These are phyloP conservation scores for Mucor sp. DNA, from an alignment of 371 early-diverging fungal genomes.

Conservation along the genomic window DNA sequence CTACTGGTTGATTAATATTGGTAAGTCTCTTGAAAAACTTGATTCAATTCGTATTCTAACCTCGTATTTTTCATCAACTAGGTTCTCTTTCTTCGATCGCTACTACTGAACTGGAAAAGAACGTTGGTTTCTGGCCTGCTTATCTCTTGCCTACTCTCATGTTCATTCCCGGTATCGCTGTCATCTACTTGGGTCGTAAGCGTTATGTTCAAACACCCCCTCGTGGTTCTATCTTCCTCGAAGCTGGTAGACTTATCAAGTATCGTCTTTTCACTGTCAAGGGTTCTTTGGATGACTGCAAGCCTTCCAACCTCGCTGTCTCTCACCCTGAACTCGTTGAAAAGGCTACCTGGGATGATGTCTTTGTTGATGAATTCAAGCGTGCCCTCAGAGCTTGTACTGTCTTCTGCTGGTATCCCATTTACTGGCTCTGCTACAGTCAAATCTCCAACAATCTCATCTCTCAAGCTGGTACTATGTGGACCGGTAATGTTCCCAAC, in stretches of 20 bases:
- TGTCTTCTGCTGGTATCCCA: constrained; percentile 72
- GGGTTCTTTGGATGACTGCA: constrained; percentile 40
- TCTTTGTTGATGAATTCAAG: constrained; percentile 73
- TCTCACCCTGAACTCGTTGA: constrained; percentile 36
- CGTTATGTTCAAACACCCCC: constrained; percentile 65
- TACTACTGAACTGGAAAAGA: constrained; percentile 57
- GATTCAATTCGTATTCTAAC: neutral
- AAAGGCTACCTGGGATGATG: constrained; percentile 64
- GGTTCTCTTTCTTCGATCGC: constrained; percentile 67
- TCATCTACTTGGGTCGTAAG: constrained; percentile 63
- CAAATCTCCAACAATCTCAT: constrained; percentile 80
- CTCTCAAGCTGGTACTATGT: constrained; percentile 74
- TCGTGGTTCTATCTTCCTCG: constrained; percentile 57
- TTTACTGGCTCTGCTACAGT: constrained; percentile 80
- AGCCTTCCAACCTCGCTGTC: constrained; percentile 37
- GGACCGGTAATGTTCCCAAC: constrained; percentile 62
- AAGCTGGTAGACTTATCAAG: constrained; percentile 33
- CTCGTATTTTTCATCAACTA: neutral
- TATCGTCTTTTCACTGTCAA: constrained; percentile 27
- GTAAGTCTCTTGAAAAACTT: neutral
- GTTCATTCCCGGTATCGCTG: constrained; percentile 64
- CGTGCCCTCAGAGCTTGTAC: constrained; percentile 67
- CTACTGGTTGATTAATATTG: constrained; percentile 62
- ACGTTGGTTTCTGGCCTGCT: constrained; percentile 68
- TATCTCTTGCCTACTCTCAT: constrained; percentile 71